Percentiles rank a stretch among this genome's conserved stretches.
These are phyloP conservation scores for Clitopilus hobsonii DNA, from an alignment of 768 basidiomycete species.

Conservation along the genomic window DNA sequence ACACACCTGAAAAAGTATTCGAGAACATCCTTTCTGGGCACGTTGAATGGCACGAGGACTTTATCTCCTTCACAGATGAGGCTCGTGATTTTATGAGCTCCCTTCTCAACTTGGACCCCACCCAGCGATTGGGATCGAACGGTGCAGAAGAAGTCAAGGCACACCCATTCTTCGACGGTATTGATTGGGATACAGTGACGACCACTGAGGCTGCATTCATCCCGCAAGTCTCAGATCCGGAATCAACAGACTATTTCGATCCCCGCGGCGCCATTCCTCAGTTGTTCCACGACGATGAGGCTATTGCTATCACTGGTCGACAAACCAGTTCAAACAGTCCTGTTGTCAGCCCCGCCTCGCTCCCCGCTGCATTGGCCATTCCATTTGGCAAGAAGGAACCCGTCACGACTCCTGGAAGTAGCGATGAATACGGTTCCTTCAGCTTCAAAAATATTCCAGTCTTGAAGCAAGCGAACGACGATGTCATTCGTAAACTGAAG, in stretches of 20 bases:
- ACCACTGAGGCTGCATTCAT: conserved; percentile 91
- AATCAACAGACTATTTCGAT: conserved; percentile 99
- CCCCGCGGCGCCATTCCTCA: conserved; percentile 89
- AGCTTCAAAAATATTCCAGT: conserved; percentile 97
- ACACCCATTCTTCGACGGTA: conserved; percentile 85
- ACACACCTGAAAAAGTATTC: conserved; percentile 95
- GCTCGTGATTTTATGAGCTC: conserved; percentile 88
- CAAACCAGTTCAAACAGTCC: conserved; percentile 43
- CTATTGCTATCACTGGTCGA: conserved; percentile 48
- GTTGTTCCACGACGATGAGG: conserved; percentile 88
- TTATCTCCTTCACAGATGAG: conserved; percentile 80
- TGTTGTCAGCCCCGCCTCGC: conserved; percentile 30
- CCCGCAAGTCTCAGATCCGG: conserved; percentile 90
- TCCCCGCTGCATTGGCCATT: conserved; percentile 38
- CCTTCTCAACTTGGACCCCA: conserved; percentile 78
- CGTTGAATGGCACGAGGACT: conserved; percentile 95
- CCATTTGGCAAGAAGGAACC: conserved; percentile 32
- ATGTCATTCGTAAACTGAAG: conserved; percentile 92
- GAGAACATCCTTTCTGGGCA: conserved; percentile 95
- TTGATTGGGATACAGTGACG: conserved; percentile 93
- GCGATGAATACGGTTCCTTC: conserved; percentile 95
- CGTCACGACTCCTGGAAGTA: conserved; percentile 45
- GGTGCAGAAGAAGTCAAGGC: conserved; percentile 92
- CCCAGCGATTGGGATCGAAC: conserved; percentile 72
- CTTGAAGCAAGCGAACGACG: conserved; percentile 97